phyloP scores from a whole-genome alignment of 345 rosid genomes.

The Arabidopsis suecica region DNA sequence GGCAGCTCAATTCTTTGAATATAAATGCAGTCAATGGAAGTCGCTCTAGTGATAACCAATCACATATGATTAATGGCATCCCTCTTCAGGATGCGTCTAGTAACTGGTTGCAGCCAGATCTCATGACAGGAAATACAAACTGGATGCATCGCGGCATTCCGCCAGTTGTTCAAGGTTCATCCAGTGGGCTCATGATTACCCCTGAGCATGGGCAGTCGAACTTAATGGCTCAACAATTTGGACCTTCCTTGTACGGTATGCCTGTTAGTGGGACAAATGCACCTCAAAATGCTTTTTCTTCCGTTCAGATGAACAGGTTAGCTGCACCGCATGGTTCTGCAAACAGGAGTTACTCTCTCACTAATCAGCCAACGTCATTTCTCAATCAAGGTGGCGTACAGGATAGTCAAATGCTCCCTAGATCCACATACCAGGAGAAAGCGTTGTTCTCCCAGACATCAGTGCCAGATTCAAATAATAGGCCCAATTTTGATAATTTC shows the following conservation, averaged over 20 bases:
- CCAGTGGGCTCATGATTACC: slow-evolving; percentile 60
- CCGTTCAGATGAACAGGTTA: slow-evolving; percentile 61
- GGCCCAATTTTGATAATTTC: slow-evolving; percentile 52
- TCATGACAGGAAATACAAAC: slow-evolving; percentile 56
- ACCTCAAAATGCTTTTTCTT: slow-evolving; percentile 50
- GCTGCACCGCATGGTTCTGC: slow-evolving; percentile 53
- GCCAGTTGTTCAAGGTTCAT: slow-evolving; percentile 61
- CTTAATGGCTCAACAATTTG: slow-evolving; percentile 63
- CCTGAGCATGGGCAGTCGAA: slow-evolving; percentile 67
- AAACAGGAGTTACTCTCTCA: slow-evolving; percentile 53
- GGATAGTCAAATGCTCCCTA: slow-evolving; percentile 55
- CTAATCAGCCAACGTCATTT: slow-evolving; percentile 56
- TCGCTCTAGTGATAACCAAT: slow-evolving; percentile 51
- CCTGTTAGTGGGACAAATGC: slow-evolving; percentile 58
- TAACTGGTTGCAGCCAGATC: slow-evolving; percentile 66
- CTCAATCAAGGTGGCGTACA: slow-evolving; percentile 55
- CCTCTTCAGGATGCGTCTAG: slow-evolving; percentile 70
- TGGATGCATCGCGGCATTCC: slow-evolving; percentile 59
- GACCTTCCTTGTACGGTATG: slow-evolving; percentile 73
- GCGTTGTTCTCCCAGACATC: slow-evolving; percentile 45
- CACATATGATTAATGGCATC: slow-evolving; percentile 61
- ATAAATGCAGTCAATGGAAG: slow-evolving; percentile 55
- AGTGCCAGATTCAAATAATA: slow-evolving; percentile 52
- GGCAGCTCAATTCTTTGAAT: slow-evolving; percentile 58
- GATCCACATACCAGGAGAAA: slow-evolving; percentile 58